Conservation (phyloP, 768 basidiomycete species). For the Daedalea quercina region DNA sequence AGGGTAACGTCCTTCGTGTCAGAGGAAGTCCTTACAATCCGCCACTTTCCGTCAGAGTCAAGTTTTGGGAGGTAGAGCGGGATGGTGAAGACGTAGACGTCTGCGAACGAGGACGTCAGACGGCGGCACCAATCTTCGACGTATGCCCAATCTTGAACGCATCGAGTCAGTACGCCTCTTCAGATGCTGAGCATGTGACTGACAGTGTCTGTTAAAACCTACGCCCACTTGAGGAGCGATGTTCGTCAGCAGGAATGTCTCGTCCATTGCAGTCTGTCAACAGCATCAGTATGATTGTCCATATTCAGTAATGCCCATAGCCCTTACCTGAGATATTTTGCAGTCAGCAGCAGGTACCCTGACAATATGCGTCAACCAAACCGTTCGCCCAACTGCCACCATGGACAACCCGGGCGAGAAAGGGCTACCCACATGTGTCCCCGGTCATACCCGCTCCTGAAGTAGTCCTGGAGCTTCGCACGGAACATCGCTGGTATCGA, state of each 20-base stretch:
- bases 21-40: constrained; percentile 59
- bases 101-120: constrained; percentile 79
- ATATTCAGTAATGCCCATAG: background rate
- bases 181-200: too few species aligned
- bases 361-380: background rate
- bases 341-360: constrained; percentile 98
- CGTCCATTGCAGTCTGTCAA: constrained; percentile 80
- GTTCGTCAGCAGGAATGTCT: constrained; percentile 92
- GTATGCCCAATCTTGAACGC: constrained; percentile 99
- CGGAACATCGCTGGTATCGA: constrained; percentile 72
- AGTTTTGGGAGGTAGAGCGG: constrained; percentile 91
- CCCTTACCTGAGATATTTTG: constrained; percentile 69
- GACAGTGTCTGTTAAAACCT: constrained; percentile 97
- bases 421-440: constrained; percentile 79
- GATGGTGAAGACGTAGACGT: constrained; percentile 97
- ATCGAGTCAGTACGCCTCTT: too few species aligned
- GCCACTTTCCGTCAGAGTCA: constrained; percentile 89
- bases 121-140: constrained; percentile 92
- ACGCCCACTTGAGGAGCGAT: constrained; percentile 98
- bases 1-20: background rate
- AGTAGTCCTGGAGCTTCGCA: constrained; percentile 83
- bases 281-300: background rate
- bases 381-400: background rate
- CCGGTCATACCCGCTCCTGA: constrained; percentile 89
- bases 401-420: background rate